These are phyloP conservation scores for Trichoderma polysporum DNA, from an alignment of 2,329 filamentous ascomycete species.

Conservation along the genomic window DNA sequence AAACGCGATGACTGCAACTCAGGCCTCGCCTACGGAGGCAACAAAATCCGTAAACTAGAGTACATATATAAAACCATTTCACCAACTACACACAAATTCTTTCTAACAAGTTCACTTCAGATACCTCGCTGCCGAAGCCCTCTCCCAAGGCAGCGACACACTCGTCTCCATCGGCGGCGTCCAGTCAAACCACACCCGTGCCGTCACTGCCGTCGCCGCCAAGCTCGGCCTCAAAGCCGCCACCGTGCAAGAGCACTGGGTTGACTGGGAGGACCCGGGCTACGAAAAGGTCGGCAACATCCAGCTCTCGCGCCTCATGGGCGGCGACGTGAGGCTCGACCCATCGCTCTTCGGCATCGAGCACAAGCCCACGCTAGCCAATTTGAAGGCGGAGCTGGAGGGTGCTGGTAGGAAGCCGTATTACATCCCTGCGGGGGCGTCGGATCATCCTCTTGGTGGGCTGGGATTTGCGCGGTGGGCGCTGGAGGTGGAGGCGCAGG, in stretches of 20 bases:
- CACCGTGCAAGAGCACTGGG: conserved; percentile 65
- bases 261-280: conserved; percentile 57
- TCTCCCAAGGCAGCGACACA: conserved; percentile 56
- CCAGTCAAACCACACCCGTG: conserved; percentile 69
- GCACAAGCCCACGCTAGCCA: conserved; percentile 61
- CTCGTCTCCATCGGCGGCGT: conserved; percentile 67
- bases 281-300: conserved; percentile 70
- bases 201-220: conserved; percentile 62
- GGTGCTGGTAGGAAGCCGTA: conserved; percentile 60
- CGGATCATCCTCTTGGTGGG: conserved; percentile 68
- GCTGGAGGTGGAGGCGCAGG: conserved; percentile 65
- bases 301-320: conserved; percentile 67
- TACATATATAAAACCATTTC: conserved; percentile 34
- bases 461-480: conserved; percentile 71
- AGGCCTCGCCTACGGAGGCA: conserved; percentile 65
- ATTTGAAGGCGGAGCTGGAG: conserved; percentile 54
- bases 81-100: neutral
- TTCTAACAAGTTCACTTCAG: conserved; percentile 32
- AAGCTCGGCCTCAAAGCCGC: conserved; percentile 56
- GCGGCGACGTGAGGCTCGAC: conserved; percentile 61
- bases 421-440: conserved; percentile 70
- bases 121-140: conserved; percentile 64
- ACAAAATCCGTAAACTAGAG: conserved; percentile 70
- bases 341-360: conserved; percentile 64
- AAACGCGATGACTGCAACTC: conserved; percentile 73